Evolutionary conservation across 208 protist genomes (phyloP), one percentile per base, ranked within the genome.

Genomic region (Trypanosoma boissoni): DNA sequence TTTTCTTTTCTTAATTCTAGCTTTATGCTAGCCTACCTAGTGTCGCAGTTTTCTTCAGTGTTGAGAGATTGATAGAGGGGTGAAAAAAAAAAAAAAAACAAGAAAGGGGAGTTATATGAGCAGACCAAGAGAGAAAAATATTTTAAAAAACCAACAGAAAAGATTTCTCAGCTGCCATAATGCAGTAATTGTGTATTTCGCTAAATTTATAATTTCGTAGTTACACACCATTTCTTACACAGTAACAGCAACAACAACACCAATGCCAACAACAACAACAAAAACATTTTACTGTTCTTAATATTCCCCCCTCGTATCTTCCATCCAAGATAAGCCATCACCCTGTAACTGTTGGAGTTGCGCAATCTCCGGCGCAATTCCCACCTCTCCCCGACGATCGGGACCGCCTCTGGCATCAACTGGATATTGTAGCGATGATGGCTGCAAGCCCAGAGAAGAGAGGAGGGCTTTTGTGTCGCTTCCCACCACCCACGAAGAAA

Each of bases 401-500:
- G 24, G 16, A 36, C 18, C 18, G 16, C 21, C 26, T 51, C 9
- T 21, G 21, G 28, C 26, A 29, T 23, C 27, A 27, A 18, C 1
- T 39, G 27, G 31, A 44, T 37, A 28, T 34, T 89, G 82, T 37
- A 89, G 62, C 1, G 83, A 75, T 8, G 68, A 62, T 2, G 74
- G 72, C 10, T 43, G 12, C 3, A 87, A 69, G n/a, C 66, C 58
- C 14, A 92, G 58, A 0, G 69, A 65, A 2, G 20, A 1, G 29
- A 92, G 48, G 26, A 92, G 41, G 9, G 65, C 46, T 18, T 26
- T 32, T 7, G 84, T 92, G 16, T 60, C 80, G 10, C 62, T 50
- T 21, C 58, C 59, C 20, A 29, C 28, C 18, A 67, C 16, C 52
- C 42, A 58, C 28, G 21, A 23, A n/a, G 20, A 26, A 36, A 37